These are phyloP conservation scores for Zygotorulaspora danielsina DNA, from an alignment of 805 yeast genomes.

Conservation along the genomic window DNA sequence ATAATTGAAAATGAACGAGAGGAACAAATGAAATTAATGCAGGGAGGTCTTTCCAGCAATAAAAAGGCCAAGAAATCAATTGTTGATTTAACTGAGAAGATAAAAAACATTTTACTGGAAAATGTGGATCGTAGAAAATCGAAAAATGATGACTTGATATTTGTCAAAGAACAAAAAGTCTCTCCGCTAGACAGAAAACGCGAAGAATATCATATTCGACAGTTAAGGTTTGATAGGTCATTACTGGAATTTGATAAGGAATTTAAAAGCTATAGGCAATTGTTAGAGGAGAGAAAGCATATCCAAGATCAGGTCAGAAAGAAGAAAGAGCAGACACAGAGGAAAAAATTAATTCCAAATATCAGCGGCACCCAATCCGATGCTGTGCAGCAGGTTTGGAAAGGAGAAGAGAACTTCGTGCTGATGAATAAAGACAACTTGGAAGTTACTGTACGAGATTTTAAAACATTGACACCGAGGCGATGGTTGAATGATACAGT, in stretches of 20 bases:
- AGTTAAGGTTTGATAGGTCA: slow-evolving; percentile 28
- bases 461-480: slow-evolving; percentile 63
- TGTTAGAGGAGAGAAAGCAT: slow-evolving; percentile 42
- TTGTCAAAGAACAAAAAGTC: slow-evolving; percentile 29
- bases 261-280: slow-evolving; percentile 42
- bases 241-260: slow-evolving; percentile 34
- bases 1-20: slow-evolving; percentile 26
- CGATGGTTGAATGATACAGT: slow-evolving; percentile 89
- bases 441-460: slow-evolving; percentile 62
- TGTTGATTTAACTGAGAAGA: slow-evolving; percentile 27
- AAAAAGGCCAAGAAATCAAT: slow-evolving; percentile 20
- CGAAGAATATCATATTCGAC: slow-evolving; percentile 18
- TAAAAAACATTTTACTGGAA: slow-evolving; percentile 23
- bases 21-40: slow-evolving; percentile 23
- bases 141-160: slow-evolving; percentile 23
- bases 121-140: slow-evolving; percentile 8
- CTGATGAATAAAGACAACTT: slow-evolving; percentile 40
- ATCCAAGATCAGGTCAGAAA: slow-evolving; percentile 34
- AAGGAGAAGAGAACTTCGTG: slow-evolving; percentile 27
- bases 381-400: slow-evolving; percentile 29
- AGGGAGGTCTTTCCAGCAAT: slow-evolving; percentile 18
- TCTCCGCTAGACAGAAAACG: slow-evolving; percentile 27
- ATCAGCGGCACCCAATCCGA: slow-evolving; percentile 24
- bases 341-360: slow-evolving; percentile 27
- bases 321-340: slow-evolving; percentile 15